Conservation (phyloP, 805 yeast genomes). For the Wickerhamomyces silvicola region DNA sequence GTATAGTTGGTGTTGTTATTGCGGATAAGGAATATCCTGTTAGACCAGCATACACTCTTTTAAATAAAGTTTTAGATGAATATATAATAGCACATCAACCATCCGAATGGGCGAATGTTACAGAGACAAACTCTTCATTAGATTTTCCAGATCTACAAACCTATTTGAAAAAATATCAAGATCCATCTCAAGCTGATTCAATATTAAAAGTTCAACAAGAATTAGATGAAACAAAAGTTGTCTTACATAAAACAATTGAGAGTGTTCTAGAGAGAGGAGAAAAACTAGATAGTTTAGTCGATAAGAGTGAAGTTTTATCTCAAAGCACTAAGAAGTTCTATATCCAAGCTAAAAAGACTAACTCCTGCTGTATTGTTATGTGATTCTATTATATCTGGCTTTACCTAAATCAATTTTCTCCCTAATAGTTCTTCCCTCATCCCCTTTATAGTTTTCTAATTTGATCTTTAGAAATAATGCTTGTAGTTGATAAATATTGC, state of each 20-base stretch:
- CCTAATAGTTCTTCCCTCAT: too few species aligned
- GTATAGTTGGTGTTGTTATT: conserved; percentile 84
- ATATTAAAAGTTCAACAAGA: conserved; percentile 97
- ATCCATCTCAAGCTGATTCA: conserved; percentile 95
- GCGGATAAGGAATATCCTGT: conserved; percentile 96
- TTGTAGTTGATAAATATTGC: too few species aligned
- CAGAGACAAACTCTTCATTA: conserved; percentile 39
- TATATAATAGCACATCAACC: conserved; percentile 78
- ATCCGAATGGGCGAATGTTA: conserved; percentile 53
- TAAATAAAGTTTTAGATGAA: conserved; percentile 88
- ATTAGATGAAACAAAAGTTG: conserved; percentile 94
- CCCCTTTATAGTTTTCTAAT: too few species aligned
- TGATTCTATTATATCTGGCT: conserved; percentile 23
- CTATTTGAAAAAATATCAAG: conserved; percentile 83
- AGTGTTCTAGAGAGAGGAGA: conserved; percentile 94
- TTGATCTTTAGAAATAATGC: too few species aligned
- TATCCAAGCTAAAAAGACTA: conserved; percentile 93
- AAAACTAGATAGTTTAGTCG: conserved; percentile 87
- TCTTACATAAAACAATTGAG: conserved; percentile 92
- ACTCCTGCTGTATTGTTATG: conserved; percentile 80
- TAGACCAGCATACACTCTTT: conserved; percentile 89
- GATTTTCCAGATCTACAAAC: conserved; percentile 54
- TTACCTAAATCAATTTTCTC: too few species aligned
- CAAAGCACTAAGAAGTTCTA: conserved; percentile 89
- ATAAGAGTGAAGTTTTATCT: conserved; percentile 89